Evolutionary conservation across 805 yeast species (phyloP), one percentile per base, ranked within the genome.

Genomic region (Starmerella etchellsii): DNA sequence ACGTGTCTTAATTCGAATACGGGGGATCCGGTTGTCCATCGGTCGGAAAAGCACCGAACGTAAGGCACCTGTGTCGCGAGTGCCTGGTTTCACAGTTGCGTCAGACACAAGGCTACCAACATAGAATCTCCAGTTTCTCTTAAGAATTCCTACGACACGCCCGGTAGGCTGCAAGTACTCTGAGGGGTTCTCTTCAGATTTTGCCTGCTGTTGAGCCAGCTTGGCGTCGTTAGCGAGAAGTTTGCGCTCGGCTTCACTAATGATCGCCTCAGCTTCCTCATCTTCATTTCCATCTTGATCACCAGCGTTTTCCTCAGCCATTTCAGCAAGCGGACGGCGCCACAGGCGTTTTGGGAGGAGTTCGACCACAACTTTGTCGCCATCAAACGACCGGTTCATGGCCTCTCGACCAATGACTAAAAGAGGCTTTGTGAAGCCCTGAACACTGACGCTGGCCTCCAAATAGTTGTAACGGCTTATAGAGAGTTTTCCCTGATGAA

Each of bases 61-160:
- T 16, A 81, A 70, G 8, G 93, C 74, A 49, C 79, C 76, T 14
- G 81, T 72, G 39, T 73, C 74, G 40, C 46, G 34, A 15, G 9
- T 13, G 8, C 29, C 31, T 30, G 50, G 23, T 1, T 31, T 26
- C 10, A 21, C 33, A 1, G 36, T 74, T 16, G 78, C 72, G 36
- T 73, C 74, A 9, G 51, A 40, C 23, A 41, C 47, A 47, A 91
- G 69, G 59, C 87, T 95, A 13, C 98, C 98, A 29, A 91, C 98
- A 56, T 87, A 91, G 50, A 78, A 76, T 59, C 98, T 73, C 98
- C 98, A 91, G 46, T 88, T 82, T 61, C 99, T 73, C 62, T 83
- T 79, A 31, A 77, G 66, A 21, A 91, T 71, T 23, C 94, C 93
- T 11, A 91, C 96, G 27, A 91, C 81, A 50, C 75, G 74, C 2